phyloP scores from a whole-genome alignment of 768 basidiomycete genomes.

The Suillus paluster region DNA sequence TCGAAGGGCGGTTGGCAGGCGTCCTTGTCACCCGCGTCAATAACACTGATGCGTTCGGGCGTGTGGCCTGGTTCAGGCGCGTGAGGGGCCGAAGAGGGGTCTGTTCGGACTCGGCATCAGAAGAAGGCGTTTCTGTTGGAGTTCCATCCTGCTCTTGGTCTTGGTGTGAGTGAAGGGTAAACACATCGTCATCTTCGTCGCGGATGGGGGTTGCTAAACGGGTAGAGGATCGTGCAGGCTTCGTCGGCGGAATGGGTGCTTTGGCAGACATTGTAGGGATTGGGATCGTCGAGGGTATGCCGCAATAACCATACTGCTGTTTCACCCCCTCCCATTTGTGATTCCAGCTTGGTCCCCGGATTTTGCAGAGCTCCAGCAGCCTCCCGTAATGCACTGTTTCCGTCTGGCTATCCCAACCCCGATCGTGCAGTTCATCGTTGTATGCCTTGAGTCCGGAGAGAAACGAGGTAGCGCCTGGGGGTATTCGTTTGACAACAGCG shows the following conservation, averaged over 20 bases:
- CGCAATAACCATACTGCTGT: slow-evolving; percentile 49
- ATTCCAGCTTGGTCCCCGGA: slow-evolving; percentile 81
- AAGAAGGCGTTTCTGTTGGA: slow-evolving; percentile 17
- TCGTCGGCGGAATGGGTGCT: slow-evolving; percentile 16
- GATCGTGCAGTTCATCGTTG: slow-evolving; percentile 74
- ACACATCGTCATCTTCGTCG: slow-evolving; percentile 45
- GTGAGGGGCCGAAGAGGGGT: slow-evolving; percentile 9
- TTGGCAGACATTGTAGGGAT: slow-evolving; percentile 23
- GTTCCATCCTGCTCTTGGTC: slow-evolving; percentile 35
- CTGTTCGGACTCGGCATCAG: slow-evolving; percentile 16
- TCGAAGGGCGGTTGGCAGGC: slow-evolving; percentile 19
- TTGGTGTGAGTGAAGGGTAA: slow-evolving; percentile 49
- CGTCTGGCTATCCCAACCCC: slow-evolving; percentile 72
- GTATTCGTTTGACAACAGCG: slow-evolving; percentile 71
- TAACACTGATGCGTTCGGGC: slow-evolving; percentile 10
- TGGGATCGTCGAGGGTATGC: slow-evolving; percentile 17
- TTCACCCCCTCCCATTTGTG: slow-evolving; percentile 82
- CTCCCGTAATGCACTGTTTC: slow-evolving; percentile 85
- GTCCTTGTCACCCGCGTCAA: slow-evolving; percentile 16
- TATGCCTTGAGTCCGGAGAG: slow-evolving; percentile 85
- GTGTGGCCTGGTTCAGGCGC: slow-evolving; percentile 10
- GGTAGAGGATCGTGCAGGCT: slow-evolving; percentile 27
- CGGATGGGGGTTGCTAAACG: slow-evolving; percentile 31
- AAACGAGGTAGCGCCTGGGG: slow-evolving; percentile 73
- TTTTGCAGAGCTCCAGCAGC: slow-evolving; percentile 78